Percentiles rank a stretch among this genome's conserved stretches.
Evolutionary conservation across 2,329 filamentous ascomycete genomes (phyloP).

Genomic region (Chaetomium globosum): DNA sequence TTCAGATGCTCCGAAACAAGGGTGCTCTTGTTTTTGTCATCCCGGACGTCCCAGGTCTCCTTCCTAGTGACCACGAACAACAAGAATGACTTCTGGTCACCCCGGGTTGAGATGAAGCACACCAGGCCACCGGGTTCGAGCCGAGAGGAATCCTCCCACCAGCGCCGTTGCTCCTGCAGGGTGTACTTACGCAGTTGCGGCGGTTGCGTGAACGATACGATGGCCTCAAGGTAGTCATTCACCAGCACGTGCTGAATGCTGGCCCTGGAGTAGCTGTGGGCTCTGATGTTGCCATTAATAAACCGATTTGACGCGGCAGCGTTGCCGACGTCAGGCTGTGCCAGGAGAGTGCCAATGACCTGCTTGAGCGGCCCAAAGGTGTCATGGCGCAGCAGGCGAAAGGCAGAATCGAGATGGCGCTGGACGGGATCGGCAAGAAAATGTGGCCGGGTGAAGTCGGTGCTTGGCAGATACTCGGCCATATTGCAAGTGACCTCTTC

Average conservation of each 20-base stretch:
- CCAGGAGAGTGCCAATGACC: slow-evolving; percentile 12
- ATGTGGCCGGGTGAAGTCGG: slow-evolving; percentile 46
- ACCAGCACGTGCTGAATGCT: slow-evolving; percentile 17
- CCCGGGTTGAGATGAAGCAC: slow-evolving; percentile 27
- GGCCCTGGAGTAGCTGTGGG: slow-evolving; percentile 20
- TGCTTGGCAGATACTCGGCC: slow-evolving; percentile 47
- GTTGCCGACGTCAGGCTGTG: background rate
- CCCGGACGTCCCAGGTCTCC: slow-evolving; percentile 7
- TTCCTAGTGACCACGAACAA: slow-evolving; percentile 31
- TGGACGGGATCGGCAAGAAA: slow-evolving; percentile 37
- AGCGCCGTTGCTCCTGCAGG: slow-evolving; percentile 23
- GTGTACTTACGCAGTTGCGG: slow-evolving; percentile 20
- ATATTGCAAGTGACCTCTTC: slow-evolving; percentile 45
- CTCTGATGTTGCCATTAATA: slow-evolving; percentile 21
- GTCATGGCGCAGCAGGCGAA: slow-evolving; percentile 32
- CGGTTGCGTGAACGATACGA: slow-evolving; percentile 30
- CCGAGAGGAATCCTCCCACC: slow-evolving; percentile 35
- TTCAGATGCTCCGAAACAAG: slow-evolving; percentile 14
- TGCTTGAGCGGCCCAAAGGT: slow-evolving; percentile 31
- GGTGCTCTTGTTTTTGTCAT: slow-evolving; percentile 3
- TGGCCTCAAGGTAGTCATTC: slow-evolving; percentile 23
- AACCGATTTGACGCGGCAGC: background rate
- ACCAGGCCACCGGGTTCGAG: slow-evolving; percentile 32
- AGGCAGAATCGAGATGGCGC: slow-evolving; percentile 33
- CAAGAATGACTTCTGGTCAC: slow-evolving; percentile 25